Evolutionary conservation across 225 moss, liverwort and hornwort species (phyloP).

Genomic region (Antitrichia curtipendula): DNA sequence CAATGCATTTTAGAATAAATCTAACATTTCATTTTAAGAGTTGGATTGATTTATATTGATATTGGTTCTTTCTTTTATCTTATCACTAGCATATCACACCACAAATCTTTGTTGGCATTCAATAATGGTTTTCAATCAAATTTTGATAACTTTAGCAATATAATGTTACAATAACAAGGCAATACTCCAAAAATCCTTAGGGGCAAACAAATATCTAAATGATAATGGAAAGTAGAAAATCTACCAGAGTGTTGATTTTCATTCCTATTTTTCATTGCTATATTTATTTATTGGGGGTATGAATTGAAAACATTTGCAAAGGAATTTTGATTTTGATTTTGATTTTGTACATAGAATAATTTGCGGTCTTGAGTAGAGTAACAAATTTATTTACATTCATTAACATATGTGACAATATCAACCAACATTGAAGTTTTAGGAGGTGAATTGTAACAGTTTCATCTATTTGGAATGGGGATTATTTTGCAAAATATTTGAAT

Average conservation of each 20-base stretch:
- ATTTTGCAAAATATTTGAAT: neutral
- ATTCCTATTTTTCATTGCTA: neutral
- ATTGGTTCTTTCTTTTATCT: neutral
- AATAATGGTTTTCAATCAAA: neutral
- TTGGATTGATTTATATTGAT: neutral
- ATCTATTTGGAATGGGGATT: fast-evolving
- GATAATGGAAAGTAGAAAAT: neutral
- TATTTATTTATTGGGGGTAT: neutral
- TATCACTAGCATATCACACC: too few relatives aligned
- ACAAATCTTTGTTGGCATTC: neutral
- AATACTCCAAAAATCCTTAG: neutral
- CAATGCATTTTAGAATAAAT: neutral
- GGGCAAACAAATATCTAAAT: neutral
- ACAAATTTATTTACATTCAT: neutral
- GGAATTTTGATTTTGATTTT: neutral
- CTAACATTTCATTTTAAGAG: neutral
- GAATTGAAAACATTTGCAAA: neutral
- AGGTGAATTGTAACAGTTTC: neutral
- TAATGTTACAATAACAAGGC: neutral
- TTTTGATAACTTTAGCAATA: neutral
- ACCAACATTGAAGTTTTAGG: neutral
- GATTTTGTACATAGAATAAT: neutral
- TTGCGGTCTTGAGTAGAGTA: neutral
- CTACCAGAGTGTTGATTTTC: neutral
- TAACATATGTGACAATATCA: neutral